phyloP scores from a whole-genome alignment of 192 early-diverging fungal species.

The Coemansia sp. region DNA sequence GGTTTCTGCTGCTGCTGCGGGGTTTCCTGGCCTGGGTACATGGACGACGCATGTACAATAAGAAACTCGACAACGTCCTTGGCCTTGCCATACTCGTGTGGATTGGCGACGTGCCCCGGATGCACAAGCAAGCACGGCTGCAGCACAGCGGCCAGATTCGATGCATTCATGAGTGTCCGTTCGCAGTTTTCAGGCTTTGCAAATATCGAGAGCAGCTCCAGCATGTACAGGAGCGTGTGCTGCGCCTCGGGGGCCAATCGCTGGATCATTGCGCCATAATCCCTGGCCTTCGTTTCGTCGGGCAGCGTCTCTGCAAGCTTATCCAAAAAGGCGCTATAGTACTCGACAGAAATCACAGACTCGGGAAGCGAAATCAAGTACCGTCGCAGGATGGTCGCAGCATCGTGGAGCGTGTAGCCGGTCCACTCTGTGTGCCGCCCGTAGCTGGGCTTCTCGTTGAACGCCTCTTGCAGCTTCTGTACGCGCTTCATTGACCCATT shows the following conservation, averaged over 20 bases:
- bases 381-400: slow-evolving; percentile 68
- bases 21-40: slow-evolving; percentile 6
- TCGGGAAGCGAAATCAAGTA: slow-evolving; percentile 70
- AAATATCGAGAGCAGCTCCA: slow-evolving; percentile 59
- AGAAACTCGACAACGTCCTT: slow-evolving; percentile 73
- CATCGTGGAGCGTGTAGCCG: slow-evolving; percentile 73
- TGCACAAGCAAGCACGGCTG: slow-evolving; percentile 73
- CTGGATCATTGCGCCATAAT: slow-evolving; percentile 59
- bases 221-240: slow-evolving; percentile 64
- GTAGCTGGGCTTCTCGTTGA: slow-evolving; percentile 61
- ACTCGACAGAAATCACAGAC: slow-evolving; percentile 65
- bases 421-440: slow-evolving; percentile 61
- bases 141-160: slow-evolving; percentile 73
- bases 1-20: no score
- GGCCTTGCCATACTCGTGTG: slow-evolving; percentile 72
- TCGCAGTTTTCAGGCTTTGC: slow-evolving; percentile 38
- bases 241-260: slow-evolving; percentile 57
- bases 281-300: slow-evolving; percentile 28
- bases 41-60: slow-evolving; percentile 49
- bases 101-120: slow-evolving; percentile 63
- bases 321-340: slow-evolving; percentile 63
- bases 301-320: slow-evolving; percentile 53
- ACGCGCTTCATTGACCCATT: slow-evolving; percentile 72
- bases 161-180: slow-evolving; percentile 65
- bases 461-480: slow-evolving; percentile 61